These are phyloP conservation scores for Cylindrotheca fusiformis DNA, from an alignment of 108 stramenopile species.

Conservation along the genomic window DNA sequence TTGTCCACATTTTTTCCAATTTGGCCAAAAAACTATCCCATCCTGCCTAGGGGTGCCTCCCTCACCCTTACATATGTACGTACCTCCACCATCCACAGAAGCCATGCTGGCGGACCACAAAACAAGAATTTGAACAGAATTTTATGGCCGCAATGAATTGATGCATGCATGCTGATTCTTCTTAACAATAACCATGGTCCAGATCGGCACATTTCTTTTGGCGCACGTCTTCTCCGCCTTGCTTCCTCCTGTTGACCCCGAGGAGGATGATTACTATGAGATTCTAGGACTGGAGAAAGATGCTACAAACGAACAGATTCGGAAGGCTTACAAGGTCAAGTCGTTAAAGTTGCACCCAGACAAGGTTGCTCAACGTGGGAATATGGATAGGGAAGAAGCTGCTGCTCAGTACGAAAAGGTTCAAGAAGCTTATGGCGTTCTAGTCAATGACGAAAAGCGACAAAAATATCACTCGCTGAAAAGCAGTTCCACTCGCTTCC, in stretches of 20 bases:
- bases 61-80: no score
- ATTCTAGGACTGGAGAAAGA: conserved; percentile 47
- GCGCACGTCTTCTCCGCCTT: conserved; percentile 52
- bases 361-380: conserved; percentile 78
- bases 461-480: conserved; percentile 42
- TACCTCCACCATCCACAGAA: no score
- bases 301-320: conserved; percentile 66
- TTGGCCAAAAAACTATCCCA: no score
- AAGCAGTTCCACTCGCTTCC: conserved; percentile 29
- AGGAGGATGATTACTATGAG: conserved; percentile 60
- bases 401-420: conserved; percentile 63
- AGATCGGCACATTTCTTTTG: conserved; percentile 26
- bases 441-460: conserved; percentile 59
- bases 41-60: no score
- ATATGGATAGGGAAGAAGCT: conserved; percentile 51
- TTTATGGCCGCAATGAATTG: no score
- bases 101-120: no score
- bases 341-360: conserved; percentile 78
- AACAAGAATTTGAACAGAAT: no score
- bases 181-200: conserved; percentile 1
- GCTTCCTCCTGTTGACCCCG: conserved; percentile 51
- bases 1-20: no score
- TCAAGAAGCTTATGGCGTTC: conserved; percentile 70
- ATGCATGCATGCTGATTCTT: no score
- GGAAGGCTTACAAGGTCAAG: conserved; percentile 77